Conservation (phyloP, 768 basidiomycete species). For the Leucosporidium yakuticum region DNA sequence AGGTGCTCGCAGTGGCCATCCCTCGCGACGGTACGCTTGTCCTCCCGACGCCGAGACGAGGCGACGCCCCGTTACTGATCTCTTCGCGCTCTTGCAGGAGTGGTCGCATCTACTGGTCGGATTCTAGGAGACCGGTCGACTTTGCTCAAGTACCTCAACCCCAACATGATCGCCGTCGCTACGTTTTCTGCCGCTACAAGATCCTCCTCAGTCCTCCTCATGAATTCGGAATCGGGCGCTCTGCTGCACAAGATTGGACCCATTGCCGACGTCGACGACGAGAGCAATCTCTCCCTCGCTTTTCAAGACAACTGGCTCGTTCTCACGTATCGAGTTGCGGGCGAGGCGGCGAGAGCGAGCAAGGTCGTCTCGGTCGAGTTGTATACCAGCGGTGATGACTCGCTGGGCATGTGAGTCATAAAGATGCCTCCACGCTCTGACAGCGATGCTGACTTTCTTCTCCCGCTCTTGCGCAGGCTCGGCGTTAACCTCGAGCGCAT, state of each 20-base stretch:
- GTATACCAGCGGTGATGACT: background rate
- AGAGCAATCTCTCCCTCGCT: background rate
- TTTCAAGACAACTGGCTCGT: conserved; percentile 1
- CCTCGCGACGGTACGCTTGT: background rate
- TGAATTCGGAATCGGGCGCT: background rate
- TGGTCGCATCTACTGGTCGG: conserved; percentile 71
- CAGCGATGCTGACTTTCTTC: no score
- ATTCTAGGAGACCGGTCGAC: conserved; percentile 82
- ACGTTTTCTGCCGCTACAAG: conserved; percentile 24
- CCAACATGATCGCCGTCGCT: conserved; percentile 62
- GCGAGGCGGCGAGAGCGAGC: background rate
- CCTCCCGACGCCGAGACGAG: no score
- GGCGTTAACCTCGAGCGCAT: no score
- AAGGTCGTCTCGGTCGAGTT: background rate
- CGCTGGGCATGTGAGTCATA: background rate
- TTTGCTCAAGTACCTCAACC: conserved; percentile 90
- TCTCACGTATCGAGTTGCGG: background rate
- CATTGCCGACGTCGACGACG: background rate
- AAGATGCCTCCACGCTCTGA: no score
- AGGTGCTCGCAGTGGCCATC: background rate
- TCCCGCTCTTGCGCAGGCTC: background rate
- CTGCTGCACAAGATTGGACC: background rate
- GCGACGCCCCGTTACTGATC: background rate
- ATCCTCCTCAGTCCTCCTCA: conserved; percentile 53
- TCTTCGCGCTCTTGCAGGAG: conserved; percentile 33